Conservation (phyloP, 495 filamentous ascomycete genomes). For the Podospora fimiseda region DNA sequence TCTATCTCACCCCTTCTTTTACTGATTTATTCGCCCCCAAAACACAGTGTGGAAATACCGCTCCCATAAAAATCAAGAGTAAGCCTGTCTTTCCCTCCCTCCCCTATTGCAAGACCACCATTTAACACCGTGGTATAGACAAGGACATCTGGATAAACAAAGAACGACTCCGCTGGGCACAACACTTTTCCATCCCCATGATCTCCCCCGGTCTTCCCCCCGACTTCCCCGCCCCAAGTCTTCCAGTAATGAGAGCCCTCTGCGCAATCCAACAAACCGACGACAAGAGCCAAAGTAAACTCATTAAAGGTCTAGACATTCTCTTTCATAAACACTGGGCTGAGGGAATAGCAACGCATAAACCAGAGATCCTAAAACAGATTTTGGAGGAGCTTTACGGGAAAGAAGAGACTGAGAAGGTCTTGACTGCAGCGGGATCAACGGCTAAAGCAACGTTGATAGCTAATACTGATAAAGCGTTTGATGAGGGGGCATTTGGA, state of each 20-base stretch:
- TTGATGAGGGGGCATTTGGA: conserved; percentile 61
- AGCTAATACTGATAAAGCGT: conserved; percentile 52
- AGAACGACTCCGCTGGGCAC: conserved; percentile 59
- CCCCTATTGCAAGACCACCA: too few species aligned
- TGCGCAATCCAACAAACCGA: conserved; percentile 24
- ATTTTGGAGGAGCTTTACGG: conserved; percentile 49
- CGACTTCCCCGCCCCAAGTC: conserved; percentile 54
- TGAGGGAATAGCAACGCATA: conserved; percentile 39
- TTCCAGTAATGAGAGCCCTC: conserved; percentile 46
- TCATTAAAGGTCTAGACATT: conserved; percentile 40
- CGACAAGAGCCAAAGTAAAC: conserved; percentile 30
- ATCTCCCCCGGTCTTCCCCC: conserved; percentile 35
- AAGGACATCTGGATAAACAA: conserved; percentile 58
- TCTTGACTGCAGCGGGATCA: conserved; percentile 29
- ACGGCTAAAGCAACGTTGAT: conserved; percentile 50
- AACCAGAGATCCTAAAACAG: conserved; percentile 42
- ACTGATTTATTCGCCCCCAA: background rate
- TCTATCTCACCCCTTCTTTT: background rate
- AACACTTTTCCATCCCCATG: conserved; percentile 56
- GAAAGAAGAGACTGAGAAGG: conserved; percentile 34
- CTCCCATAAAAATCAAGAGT: conserved; percentile 67
- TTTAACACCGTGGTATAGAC: conserved; percentile 37
- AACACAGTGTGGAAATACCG: conserved; percentile 47
- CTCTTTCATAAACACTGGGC: conserved; percentile 57
- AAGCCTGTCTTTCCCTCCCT: conserved; percentile 10